Evolutionary conservation across 352 stramenopile species (phyloP), one percentile per base, ranked within the genome.

Genomic region (Globisporangium emineosum): DNA sequence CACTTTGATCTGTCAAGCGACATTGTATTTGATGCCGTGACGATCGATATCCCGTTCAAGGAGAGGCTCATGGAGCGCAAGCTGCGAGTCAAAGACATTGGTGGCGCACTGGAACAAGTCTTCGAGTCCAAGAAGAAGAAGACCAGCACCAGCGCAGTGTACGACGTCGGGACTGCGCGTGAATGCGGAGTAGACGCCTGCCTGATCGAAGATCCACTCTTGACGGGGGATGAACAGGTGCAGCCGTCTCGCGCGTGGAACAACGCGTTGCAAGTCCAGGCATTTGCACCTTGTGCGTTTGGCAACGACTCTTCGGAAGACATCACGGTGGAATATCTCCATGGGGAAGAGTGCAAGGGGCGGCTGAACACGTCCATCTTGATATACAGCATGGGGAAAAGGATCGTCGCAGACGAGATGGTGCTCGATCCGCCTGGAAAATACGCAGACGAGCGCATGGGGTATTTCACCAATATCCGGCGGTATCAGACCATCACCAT

Each of bases 401-500:
- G 75, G 21, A 78, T 84, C 5, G 47, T 78, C 9, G 77, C 68
- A 2, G 73, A 82, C 45, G 57, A 69, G 1, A 61, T 83, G 65
- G 56, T 74, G 13, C 37, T 75, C 37, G 53, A 55, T 5, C 53
- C 57, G 3, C 23, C 37, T 15, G 19, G 23, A 1, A n/a, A 19
- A 12, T 35, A 29, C 3, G 42, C 51, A 25, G 33, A 50, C 47
- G 61, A 61, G 10, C 57, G 72, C 19, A 45, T 66, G 29, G 67
- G 71, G 4, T 66, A 50, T 21, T 67, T 83, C 60, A 60, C 57
- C 32, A 86, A 86, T 37, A 33, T 77, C 33, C 77, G 73, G 45
- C 74, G 72, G 35, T 71, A 70, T 33, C 75, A 85, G 53, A 81
- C 77, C 3, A 69, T 86, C 30, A 85, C 79, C 1, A 61, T 86